Evolutionary conservation across 441 rosid species (phyloP).

Genomic region (Gossypium lobatum): DNA sequence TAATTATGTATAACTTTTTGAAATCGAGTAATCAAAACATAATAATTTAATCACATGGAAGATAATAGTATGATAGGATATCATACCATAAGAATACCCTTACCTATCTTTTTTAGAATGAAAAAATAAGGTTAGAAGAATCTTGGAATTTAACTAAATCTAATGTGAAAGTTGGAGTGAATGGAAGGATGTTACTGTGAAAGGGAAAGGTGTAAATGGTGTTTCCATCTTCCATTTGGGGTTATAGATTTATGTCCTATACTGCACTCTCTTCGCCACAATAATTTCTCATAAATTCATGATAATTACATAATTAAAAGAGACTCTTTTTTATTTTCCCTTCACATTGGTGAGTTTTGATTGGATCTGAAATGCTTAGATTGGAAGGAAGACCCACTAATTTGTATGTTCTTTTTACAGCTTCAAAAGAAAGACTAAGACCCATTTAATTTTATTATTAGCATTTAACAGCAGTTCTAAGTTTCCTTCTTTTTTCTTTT

Average conservation of each 20-base stretch:
- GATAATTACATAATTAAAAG: background rate
- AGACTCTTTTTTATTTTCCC: background rate
- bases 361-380: background rate
- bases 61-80: too few species aligned
- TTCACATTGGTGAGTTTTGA: background rate
- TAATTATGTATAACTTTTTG: too few species aligned
- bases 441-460: too few species aligned
- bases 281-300: background rate
- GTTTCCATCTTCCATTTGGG: background rate
- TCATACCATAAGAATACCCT: too few species aligned
- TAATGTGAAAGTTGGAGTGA: background rate
- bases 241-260: background rate
- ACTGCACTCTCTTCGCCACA: background rate
- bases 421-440: background rate
- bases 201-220: background rate
- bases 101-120: too few species aligned
- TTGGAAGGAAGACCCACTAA: background rate
- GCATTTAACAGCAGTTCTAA: background rate
- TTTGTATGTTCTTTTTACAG: background rate
- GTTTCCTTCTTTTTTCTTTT: background rate
- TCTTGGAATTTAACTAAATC: too few species aligned
- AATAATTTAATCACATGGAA: too few species aligned
- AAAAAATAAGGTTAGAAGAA: too few species aligned
- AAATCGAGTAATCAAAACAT: too few species aligned
- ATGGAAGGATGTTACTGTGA: background rate